Conservation (phyloP, 768 basidiomycete species). For the Suillus americanus region DNA sequence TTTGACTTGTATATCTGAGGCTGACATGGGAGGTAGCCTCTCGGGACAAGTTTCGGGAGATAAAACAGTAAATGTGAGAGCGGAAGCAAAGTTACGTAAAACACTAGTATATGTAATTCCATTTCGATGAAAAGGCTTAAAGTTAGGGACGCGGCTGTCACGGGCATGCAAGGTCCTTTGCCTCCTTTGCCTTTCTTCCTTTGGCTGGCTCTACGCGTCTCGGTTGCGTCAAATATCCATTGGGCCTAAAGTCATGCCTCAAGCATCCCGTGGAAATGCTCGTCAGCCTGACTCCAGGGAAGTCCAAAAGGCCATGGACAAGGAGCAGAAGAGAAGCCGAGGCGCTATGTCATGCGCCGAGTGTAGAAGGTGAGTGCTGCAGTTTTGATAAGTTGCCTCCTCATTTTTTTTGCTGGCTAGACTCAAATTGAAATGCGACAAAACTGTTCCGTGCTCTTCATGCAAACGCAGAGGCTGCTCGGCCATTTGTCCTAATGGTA, state of each 20-base stretch:
- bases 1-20: neutral
- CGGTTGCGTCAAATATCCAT: no score
- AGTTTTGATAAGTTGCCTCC: neutral
- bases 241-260: conserved; percentile 40
- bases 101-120: conserved; percentile 4
- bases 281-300: conserved; percentile 30
- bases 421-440: conserved; percentile 74
- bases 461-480: conserved; percentile 76
- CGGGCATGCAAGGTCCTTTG: neutral
- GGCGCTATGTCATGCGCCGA: conserved; percentile 59
- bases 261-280: conserved; percentile 46
- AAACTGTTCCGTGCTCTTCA: conserved; percentile 54
- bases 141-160: neutral
- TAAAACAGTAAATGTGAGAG: neutral
- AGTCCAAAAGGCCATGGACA: conserved; percentile 54
- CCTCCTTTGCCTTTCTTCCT: neutral
- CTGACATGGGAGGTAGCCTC: no score
- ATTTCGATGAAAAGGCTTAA: conserved; percentile 1
- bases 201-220: neutral
- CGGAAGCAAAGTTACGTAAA: conserved; percentile 12
- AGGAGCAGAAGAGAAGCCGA: conserved; percentile 64
- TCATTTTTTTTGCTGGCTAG: conserved; percentile 30
- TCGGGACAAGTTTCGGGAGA: neutral
- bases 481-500: conserved; percentile 73
- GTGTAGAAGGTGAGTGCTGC: conserved; percentile 51